Evolutionary conservation across 2,329 filamentous ascomycete genomes (phyloP).

Genomic region (Fusarium liriodendri): DNA sequence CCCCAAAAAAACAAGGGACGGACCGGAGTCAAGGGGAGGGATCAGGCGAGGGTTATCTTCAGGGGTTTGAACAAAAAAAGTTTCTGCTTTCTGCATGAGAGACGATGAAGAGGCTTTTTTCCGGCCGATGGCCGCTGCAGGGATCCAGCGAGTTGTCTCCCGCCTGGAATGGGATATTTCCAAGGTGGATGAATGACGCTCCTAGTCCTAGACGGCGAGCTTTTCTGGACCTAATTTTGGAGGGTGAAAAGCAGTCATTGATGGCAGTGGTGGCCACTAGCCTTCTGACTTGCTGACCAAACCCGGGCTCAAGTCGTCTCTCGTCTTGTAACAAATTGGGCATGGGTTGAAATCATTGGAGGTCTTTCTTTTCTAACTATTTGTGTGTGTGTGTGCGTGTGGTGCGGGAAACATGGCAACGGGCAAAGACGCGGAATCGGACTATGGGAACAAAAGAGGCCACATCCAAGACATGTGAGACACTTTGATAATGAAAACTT

Average conservation of each 20-base stretch:
- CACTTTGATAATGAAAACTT: constrained; percentile 6
- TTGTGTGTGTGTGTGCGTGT: constrained; percentile 13
- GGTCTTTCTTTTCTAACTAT: constrained; percentile 15
- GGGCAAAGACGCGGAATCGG: constrained; percentile 23
- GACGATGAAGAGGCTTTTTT: constrained; percentile 33
- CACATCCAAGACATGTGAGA: constrained; percentile 25
- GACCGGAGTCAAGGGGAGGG: constrained; percentile 21
- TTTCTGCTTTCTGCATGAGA: constrained; percentile 35
- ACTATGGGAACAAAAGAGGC: constrained; percentile 13
- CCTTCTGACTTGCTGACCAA: constrained; percentile 28
- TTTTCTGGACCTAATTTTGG: constrained; percentile 38
- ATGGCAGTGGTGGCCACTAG: constrained; percentile 28
- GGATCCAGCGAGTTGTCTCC: constrained; percentile 31
- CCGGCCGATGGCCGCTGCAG: constrained; percentile 29
- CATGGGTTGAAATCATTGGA: constrained; percentile 16
- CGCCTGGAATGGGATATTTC: constrained; percentile 41
- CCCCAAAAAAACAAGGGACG: constrained; percentile 24
- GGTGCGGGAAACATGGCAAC: constrained; percentile 9
- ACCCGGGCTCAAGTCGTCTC: constrained; percentile 29
- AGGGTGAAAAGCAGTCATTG: constrained; percentile 31
- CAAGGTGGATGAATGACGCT: constrained; percentile 28
- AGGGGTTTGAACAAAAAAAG: constrained; percentile 36
- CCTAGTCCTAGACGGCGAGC: constrained; percentile 23
- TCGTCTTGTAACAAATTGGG: constrained; percentile 40
- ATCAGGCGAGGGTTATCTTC: constrained; percentile 16